Evolutionary conservation across 164 flowering plant genomes (phyloP).

Genomic region (Taxillus chinensis): DNA sequence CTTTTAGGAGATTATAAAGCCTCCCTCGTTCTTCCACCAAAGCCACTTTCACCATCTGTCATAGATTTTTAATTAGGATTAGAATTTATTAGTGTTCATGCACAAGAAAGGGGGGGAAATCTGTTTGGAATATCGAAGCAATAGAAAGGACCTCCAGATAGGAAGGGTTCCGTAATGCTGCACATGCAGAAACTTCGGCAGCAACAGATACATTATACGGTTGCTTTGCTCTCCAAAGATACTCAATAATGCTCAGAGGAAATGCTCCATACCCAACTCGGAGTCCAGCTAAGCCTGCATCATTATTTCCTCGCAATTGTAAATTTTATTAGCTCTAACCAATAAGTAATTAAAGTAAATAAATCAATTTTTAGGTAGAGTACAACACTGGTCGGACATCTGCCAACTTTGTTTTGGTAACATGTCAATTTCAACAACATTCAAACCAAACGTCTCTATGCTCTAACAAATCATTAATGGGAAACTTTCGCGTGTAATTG

Average conservation of each 20-base stretch:
- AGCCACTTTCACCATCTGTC: slow-evolving; percentile 73
- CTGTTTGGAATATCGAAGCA: background rate
- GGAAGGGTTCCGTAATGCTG: slow-evolving; percentile 76
- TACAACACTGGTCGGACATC: background rate
- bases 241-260: slow-evolving; percentile 81
- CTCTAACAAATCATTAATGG: too few species aligned
- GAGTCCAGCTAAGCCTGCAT: slow-evolving; percentile 91
- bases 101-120: background rate
- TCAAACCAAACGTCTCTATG: too few species aligned
- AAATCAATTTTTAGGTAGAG: background rate
- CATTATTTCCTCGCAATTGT: background rate
- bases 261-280: slow-evolving; percentile 99
- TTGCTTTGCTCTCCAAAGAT: slow-evolving; percentile 96
- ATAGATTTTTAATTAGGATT: slow-evolving; percentile 13
- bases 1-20: slow-evolving; percentile 60
- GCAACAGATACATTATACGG: slow-evolving; percentile 99
- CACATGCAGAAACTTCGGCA: slow-evolving; percentile 94
- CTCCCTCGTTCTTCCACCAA: slow-evolving; percentile 77
- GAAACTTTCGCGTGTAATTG: background rate
- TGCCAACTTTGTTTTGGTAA: background rate
- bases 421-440: too few species aligned
- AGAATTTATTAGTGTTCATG: slow-evolving; percentile 8
- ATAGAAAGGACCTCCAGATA: slow-evolving; percentile 71
- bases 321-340: background rate
- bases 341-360: background rate